Evolutionary conservation across 768 basidiomycete genomes (phyloP).

Genomic region (Tubosaeta brunneosetosa): DNA sequence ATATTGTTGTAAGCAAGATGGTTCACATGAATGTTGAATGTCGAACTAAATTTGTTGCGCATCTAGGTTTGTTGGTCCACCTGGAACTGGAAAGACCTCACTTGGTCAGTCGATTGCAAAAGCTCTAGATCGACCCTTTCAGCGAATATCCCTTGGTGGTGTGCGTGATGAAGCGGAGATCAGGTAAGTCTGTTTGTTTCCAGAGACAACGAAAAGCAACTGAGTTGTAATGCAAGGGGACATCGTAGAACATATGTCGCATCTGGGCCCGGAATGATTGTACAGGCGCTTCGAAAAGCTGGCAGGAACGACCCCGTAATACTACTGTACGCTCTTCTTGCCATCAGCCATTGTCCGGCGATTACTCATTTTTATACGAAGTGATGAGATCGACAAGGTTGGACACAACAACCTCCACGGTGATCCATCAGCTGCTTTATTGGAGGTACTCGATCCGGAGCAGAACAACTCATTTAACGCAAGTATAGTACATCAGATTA

Average conservation of each 20-base stretch:
- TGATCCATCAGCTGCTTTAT: slow-evolving; percentile 83
- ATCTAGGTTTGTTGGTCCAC: slow-evolving; percentile 81
- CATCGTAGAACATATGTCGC: slow-evolving; percentile 89
- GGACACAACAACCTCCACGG: slow-evolving; percentile 86
- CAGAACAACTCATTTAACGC: slow-evolving; percentile 84
- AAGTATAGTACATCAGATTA: slow-evolving; percentile 15
- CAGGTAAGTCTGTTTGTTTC: slow-evolving; percentile 25
- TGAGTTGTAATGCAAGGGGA: slow-evolving; percentile 32
- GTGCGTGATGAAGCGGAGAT: slow-evolving; percentile 91
- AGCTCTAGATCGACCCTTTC: slow-evolving; percentile 80
- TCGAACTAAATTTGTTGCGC: neutral
- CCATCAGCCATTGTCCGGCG: neutral
- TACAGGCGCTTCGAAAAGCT: slow-evolving; percentile 82
- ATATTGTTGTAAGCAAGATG: slow-evolving; percentile 50
- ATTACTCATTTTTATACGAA: slow-evolving; percentile 10
- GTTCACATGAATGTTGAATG: neutral
- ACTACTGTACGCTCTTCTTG: slow-evolving; percentile 44
- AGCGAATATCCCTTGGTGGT: slow-evolving; percentile 88
- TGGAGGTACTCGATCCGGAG: slow-evolving; percentile 93
- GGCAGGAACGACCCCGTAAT: slow-evolving; percentile 78
- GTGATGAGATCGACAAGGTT: slow-evolving; percentile 90
- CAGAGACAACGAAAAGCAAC: neutral
- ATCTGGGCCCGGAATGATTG: slow-evolving; percentile 77
- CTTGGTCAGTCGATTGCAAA: slow-evolving; percentile 86
- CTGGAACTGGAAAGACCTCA: slow-evolving; percentile 88